Evolutionary conservation across 495 filamentous ascomycete genomes (phyloP), one percentile per base, ranked within the genome.

Genomic region (Cryomyces minteri): DNA sequence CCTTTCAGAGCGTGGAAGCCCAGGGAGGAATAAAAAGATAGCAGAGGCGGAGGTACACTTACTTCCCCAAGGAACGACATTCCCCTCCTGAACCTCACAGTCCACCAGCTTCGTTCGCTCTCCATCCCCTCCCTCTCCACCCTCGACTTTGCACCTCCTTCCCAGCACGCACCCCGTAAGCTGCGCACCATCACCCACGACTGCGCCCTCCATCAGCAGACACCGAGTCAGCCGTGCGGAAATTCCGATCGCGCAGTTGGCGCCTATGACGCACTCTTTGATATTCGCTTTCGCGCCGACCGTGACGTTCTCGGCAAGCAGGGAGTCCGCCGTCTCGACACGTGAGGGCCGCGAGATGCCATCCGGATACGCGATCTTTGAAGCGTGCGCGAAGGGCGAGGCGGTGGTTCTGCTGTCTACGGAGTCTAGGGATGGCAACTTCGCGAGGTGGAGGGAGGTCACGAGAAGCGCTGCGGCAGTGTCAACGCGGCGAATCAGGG

Each of bases 61-160:
- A 79, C 76, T 87, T 54, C 75, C 78, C 25, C 83, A 76, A 47
- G 80, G 75, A 9, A 96, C 82, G n/a, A 82, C 64, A 56, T 80
- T 71, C 31, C 79, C 83, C 59, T 94, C 84, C 58, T 93, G 84
- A 3, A 95, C 76, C 61, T 94, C 87, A 53, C 86, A 93, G 47
- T 95, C 85, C 45, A 76, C 83, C 45, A 98, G 63, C 12, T 70
- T 68, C 40, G 73, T 80, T 40, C 80, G 80, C 28, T 80, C 77
- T 0, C 87, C 86, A 28, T 48, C 53, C 12, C 44, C 46, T 7
- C 45, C 52, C 1, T 14, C 42, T 3, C 25, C 41, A 11, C 79
- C 79, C 1, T 86, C 85, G 40, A 96, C 71, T 54, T 76, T 76
- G 41, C 72, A 76, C 41, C 82, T 63, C 43, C 76, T 72, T 0